These are phyloP conservation scores for Dioscorea zingiberensis DNA, from an alignment of 106 monocot species.

Conservation along the genomic window DNA sequence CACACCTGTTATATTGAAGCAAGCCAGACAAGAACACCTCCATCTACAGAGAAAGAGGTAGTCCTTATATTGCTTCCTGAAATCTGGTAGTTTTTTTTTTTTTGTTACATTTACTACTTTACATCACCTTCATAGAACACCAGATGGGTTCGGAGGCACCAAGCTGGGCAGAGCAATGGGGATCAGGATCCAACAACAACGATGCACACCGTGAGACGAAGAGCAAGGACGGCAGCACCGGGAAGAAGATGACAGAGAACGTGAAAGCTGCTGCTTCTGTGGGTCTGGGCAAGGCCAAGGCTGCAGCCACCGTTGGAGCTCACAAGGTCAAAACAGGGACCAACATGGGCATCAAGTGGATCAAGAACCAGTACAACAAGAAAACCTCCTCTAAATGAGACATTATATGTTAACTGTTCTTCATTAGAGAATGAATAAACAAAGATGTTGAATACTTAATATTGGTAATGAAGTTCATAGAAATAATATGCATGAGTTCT, in stretches of 20 bases:
- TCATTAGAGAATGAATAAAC: too few relatives aligned
- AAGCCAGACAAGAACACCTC: background rate
- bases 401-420: too few relatives aligned
- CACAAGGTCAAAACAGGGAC: conserved; percentile 57
- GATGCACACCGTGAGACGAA: background rate
- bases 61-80: background rate
- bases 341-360: conserved; percentile 48
- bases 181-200: too few relatives aligned
- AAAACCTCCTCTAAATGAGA: conserved; percentile 16
- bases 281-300: conserved; percentile 50
- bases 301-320: conserved; percentile 38
- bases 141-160: conserved; percentile 37
- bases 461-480: too few relatives aligned
- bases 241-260: conserved; percentile 31
- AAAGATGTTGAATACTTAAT: too few relatives aligned
- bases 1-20: background rate
- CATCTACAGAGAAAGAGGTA: background rate
- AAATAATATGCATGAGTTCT: too few relatives aligned
- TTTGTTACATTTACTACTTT: too few relatives aligned
- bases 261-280: conserved; percentile 38
- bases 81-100: background rate
- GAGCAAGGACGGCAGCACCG: conserved; percentile 1
- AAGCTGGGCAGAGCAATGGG: conserved; percentile 47
- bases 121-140: background rate
- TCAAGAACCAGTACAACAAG: conserved; percentile 68